phyloP scores from a whole-genome alignment of 371 early-diverging fungal species.

The Homolaphlyctis polyrhiza region DNA sequence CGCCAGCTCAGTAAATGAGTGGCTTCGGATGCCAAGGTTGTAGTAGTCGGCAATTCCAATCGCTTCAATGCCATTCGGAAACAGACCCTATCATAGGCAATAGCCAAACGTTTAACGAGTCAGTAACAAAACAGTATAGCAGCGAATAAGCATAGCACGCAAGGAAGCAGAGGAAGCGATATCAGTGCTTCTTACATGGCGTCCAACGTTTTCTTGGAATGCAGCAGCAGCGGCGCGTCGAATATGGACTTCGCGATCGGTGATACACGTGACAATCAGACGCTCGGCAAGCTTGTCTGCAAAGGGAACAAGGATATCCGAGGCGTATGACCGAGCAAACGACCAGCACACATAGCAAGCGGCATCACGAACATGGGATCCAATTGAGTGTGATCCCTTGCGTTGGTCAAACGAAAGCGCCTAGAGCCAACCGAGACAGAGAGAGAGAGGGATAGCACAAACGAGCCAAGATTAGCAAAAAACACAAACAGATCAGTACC shows the following conservation, averaged over 20 bases:
- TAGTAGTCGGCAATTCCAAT: conserved; percentile 89
- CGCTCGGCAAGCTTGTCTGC: conserved; percentile 61
- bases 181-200: conserved; percentile 60
- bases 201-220: conserved; percentile 95
- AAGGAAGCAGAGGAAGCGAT: not conserved
- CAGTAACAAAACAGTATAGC: not conserved
- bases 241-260: conserved; percentile 92
- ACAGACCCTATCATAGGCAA: conserved; percentile 63
- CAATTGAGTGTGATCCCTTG: conserved; percentile 83
- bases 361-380: conserved; percentile 92
- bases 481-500: not conserved
- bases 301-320: conserved; percentile 57
- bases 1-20: conserved; percentile 63
- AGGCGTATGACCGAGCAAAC: conserved; percentile 87
- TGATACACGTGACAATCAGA: conserved; percentile 66
- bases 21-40: conserved; percentile 75
- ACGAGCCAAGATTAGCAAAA: too few species aligned
- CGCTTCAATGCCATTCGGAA: conserved; percentile 91
- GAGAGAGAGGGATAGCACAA: too few species aligned
- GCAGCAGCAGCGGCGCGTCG: conserved; percentile 95
- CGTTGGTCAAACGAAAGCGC: conserved; percentile 84
- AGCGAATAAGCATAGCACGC: not conserved
- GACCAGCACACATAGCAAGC: conserved; percentile 97
- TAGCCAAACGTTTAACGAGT: conserved; percentile 1
- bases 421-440: conserved; percentile 29